A percentile compares a stretch with the other conserved stretches of the same genome.
phyloP scores from a whole-genome alignment of 2,329 filamentous ascomycete species.

The Ophiostoma ips region DNA sequence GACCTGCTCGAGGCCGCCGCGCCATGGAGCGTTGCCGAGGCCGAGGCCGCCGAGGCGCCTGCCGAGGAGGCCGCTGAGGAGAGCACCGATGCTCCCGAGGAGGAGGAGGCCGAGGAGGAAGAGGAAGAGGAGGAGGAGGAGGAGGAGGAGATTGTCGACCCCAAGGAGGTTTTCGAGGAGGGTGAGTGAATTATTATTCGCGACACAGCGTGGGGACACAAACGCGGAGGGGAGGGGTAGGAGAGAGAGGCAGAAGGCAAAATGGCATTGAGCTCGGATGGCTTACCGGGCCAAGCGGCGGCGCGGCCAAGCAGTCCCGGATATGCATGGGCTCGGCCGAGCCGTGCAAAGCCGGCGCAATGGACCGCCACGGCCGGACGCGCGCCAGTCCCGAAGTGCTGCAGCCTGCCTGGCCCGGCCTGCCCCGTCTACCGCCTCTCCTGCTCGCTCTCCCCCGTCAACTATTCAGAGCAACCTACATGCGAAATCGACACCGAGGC shows the following conservation, averaged over 20 bases:
- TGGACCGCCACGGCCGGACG: too few relatives aligned
- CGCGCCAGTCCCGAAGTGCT: not conserved
- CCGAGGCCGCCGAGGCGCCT: conserved; percentile 43
- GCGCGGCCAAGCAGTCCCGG: too few relatives aligned
- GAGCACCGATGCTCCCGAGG: conserved; percentile 37
- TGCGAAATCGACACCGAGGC: too few relatives aligned
- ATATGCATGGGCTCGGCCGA: too few relatives aligned
- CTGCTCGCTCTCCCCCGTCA: not conserved
- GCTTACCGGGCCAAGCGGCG: too few relatives aligned
- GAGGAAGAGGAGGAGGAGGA: conserved; percentile 51
- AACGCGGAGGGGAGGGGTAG: not conserved
- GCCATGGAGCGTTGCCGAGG: conserved; percentile 51
- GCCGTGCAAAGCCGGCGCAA: not conserved
- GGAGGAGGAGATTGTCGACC: conserved; percentile 70
- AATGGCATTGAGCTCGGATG: not conserved
- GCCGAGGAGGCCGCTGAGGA: conserved; percentile 27
- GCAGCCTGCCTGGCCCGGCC: not conserved
- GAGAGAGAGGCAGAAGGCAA: not conserved
- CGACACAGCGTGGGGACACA: not conserved
- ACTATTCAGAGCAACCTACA: too few relatives aligned
- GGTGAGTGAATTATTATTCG: conserved; percentile 36
- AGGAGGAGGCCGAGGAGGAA: conserved; percentile 44
- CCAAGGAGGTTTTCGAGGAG: conserved; percentile 80
- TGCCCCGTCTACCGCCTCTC: not conserved
- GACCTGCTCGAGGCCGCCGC: conserved; percentile 51